A percentile compares a stretch with the other conserved stretches of the same genome.
phyloP scores from a whole-genome alignment of 2,329 filamentous ascomycete genomes.

The Beauveria pseudobassiana region DNA sequence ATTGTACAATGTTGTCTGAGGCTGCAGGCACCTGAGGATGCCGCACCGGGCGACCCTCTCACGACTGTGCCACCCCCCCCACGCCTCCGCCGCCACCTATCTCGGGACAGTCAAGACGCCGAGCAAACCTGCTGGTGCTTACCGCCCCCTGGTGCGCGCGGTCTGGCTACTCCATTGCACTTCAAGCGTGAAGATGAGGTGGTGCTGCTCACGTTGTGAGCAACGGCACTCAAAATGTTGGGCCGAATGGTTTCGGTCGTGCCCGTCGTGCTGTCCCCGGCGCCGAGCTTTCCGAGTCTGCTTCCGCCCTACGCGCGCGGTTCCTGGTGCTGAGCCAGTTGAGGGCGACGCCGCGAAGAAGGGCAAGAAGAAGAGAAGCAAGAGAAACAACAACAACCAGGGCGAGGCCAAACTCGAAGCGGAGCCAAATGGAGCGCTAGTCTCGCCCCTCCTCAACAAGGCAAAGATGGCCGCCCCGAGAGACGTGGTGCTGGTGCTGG shows the following conservation, averaged over 20 bases:
- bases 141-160: constrained; percentile 92
- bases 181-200: constrained; percentile 97
- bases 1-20: constrained; percentile 85
- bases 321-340: constrained; percentile 55
- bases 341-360: constrained; percentile 73
- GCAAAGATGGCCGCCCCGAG: constrained; percentile 53
- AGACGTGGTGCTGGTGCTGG: constrained; percentile 38
- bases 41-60: constrained; percentile 62
- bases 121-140: constrained; percentile 94
- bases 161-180: constrained; percentile 78
- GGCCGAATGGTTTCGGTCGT: constrained; percentile 73
- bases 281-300: constrained; percentile 63
- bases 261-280: constrained; percentile 76
- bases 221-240: constrained; percentile 65
- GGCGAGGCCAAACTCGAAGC: constrained; percentile 54
- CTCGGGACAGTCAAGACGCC: constrained; percentile 85
- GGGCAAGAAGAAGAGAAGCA: constrained; percentile 97
- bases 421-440: constrained; percentile 38
- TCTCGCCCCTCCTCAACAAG: constrained; percentile 40
- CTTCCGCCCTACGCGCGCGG: constrained; percentile 62
- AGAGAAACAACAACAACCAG: constrained; percentile 47
- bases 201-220: constrained; percentile 77
- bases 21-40: constrained; percentile 57
- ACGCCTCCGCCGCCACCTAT: constrained; percentile 75
- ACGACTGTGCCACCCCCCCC: constrained; percentile 64